Base-by-base conservation (phyloP, 139 green algal genomes). In the Penium margaritaceum region DNA sequence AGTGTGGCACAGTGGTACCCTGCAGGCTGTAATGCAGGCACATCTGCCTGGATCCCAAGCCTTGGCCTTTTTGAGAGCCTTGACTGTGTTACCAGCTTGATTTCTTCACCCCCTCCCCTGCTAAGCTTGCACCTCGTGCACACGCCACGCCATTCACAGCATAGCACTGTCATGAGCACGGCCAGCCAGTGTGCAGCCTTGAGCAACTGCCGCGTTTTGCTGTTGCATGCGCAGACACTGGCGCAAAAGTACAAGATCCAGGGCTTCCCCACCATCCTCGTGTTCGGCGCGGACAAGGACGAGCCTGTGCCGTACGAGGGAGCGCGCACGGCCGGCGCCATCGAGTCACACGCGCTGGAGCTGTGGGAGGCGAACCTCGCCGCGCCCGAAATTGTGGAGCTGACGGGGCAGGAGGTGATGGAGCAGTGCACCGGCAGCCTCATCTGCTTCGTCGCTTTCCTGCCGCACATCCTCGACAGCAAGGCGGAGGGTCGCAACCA, bases 241-340 rank as follows among this genome's bases (percentile, higher is more conserved):
- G 38, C 63, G 4, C 35, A 55, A n/a, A 61, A 30, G 6, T 78
- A 63, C 29, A 38, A 67, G 4, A 51, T 85, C n/a, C 34, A 85
- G 73, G 91, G 91, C 30, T 96, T 92, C 83, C 91, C 91, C 46
- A 97, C 91, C 44, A 85, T 96, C 74, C 93, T 95, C 83, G 88
- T 88, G 34, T 97, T 96, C 73, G 90, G 85, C 5, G 41, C 64
- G 2, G 79, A 87, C 83, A 94, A 95, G 84, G 65, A 84, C 57
- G n/a, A 51, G 9, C 87, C 90, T 0, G 51, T 85, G 72, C 88
- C 92, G 15, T 96, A 97, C 82, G n/a, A 91, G 0, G 87, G 85
- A 24, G 83, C 80, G 33, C 76, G 91, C 1, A 86, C 91, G 61
- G 57, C 74, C 0, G 76, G 55, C 19, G 75, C 62, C 77, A 87